Evolutionary conservation across 2,329 filamentous ascomycete species (phyloP).

Genomic region (Hypoxylon sp.): DNA sequence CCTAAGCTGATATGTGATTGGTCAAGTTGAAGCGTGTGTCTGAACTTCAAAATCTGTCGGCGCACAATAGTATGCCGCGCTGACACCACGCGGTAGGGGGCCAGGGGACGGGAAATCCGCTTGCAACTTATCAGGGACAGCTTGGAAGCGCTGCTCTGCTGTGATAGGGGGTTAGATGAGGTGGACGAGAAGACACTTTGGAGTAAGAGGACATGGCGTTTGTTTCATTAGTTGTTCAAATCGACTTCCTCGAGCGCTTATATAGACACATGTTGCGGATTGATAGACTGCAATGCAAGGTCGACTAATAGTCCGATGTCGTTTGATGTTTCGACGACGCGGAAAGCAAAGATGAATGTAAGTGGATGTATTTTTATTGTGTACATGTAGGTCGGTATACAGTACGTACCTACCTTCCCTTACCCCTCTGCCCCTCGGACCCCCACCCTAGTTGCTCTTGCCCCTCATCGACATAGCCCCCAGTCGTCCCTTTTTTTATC

Average conservation of each 20-base stretch:
- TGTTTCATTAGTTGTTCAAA: conserved; percentile 15
- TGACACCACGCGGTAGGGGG: neutral
- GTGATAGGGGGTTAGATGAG: conserved; percentile 15
- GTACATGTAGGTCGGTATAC: neutral
- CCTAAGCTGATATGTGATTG: conserved; percentile 45
- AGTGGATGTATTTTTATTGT: neutral
- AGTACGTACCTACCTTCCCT: neutral
- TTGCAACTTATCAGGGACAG: conserved; percentile 11
- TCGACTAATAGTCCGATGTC: conserved; percentile 5
- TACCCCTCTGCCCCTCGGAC: conserved; percentile 34
- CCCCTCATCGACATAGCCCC: conserved; percentile 12
- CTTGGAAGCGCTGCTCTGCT: conserved; percentile 18
- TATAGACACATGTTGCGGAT: neutral
- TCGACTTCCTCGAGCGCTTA: neutral
- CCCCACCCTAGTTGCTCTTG: conserved; percentile 29
- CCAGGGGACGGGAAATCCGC: neutral
- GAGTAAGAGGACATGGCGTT: conserved; percentile 11
- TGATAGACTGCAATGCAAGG: neutral
- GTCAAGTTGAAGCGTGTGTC: conserved; percentile 19
- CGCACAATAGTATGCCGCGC: conserved; percentile 6
- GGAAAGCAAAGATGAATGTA: neutral
- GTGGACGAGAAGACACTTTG: neutral
- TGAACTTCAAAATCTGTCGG: conserved; percentile 19
- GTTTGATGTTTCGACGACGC: neutral
- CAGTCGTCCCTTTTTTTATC: conserved; percentile 20